phyloP scores from a whole-genome alignment of 1,139 yeast species.

The Blastobotrys indianensis region DNA sequence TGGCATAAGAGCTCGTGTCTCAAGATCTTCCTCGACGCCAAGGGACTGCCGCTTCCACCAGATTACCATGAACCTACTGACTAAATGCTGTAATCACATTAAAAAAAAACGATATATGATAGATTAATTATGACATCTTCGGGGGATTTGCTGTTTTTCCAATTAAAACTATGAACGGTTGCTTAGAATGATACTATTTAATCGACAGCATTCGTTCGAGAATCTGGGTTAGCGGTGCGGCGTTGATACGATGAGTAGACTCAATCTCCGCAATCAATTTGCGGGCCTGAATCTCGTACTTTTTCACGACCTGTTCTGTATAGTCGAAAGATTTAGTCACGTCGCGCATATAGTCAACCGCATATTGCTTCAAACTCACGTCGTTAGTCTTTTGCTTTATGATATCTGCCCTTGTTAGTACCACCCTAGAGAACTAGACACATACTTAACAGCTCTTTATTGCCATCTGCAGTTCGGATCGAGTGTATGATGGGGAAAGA shows the following conservation, averaged over 20 bases:
- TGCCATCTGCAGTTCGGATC: conserved; percentile 35
- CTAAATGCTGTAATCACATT: background rate
- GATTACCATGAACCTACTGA: conserved; percentile 12
- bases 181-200: background rate
- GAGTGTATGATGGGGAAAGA: conserved; percentile 79
- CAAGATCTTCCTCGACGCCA: conserved; percentile 20
- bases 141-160: background rate
- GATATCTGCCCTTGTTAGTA: conserved; percentile 29
- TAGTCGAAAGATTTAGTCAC: conserved; percentile 43
- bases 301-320: conserved; percentile 18
- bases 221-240: conserved; percentile 15
- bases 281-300: conserved; percentile 20
- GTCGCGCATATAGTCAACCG: conserved; percentile 42
- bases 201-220: conserved; percentile 16
- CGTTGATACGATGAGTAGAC: conserved; percentile 11
- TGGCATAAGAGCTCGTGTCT: conserved; percentile 26
- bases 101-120: background rate
- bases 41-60: conserved; percentile 11
- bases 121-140: background rate
- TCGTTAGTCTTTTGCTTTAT: conserved; percentile 38
- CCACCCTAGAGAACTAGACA: no score
- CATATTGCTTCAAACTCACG: conserved; percentile 42
- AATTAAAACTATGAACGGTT: background rate
- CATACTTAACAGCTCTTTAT: conserved; percentile 35
- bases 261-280: conserved; percentile 17